These are phyloP conservation scores for Saccharum officinarum DNA, from an alignment of 176 grass and related monocot species.

Conservation along the genomic window DNA sequence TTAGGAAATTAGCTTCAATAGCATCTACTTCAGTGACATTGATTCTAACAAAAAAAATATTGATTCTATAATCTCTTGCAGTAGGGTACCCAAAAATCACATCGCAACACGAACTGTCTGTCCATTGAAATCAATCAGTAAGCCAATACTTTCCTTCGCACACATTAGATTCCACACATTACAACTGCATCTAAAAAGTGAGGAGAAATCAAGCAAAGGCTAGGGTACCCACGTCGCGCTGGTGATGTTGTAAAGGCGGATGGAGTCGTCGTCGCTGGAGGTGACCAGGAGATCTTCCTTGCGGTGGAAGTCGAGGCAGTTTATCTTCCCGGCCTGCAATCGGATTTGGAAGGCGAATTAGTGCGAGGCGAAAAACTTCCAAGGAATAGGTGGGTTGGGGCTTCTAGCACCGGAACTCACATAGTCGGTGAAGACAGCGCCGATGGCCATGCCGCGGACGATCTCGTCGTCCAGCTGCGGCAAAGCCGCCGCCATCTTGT, in stretches of 20 bases:
- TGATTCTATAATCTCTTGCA: neutral
- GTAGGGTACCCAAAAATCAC: neutral
- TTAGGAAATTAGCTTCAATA: neutral
- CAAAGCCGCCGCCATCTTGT: slow-evolving; percentile 37
- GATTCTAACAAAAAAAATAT: neutral
- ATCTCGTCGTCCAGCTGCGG: slow-evolving; percentile 59
- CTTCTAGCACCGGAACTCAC: slow-evolving; percentile 40
- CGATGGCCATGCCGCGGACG: slow-evolving; percentile 82
- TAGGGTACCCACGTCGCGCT: slow-evolving; percentile 66
- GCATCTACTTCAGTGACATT: neutral
- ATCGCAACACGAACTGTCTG: slow-evolving; percentile 6
- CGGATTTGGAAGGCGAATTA: neutral
- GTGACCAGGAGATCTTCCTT: slow-evolving; percentile 88
- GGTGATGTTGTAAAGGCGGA: slow-evolving; percentile 84
- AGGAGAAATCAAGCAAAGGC: neutral
- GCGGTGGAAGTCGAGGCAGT: slow-evolving; percentile 91
- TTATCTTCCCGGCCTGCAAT: slow-evolving; percentile 79
- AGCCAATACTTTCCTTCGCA: neutral
- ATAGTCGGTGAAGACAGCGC: slow-evolving; percentile 77
- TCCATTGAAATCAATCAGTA: neutral
- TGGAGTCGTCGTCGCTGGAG: slow-evolving; percentile 87
- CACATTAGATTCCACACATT: neutral
- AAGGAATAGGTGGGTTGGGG: neutral
- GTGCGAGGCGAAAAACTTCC: neutral
- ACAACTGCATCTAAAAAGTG: neutral